Evolutionary conservation across 345 rosid genomes (phyloP).

Genomic region (Salix koriyanagi): DNA sequence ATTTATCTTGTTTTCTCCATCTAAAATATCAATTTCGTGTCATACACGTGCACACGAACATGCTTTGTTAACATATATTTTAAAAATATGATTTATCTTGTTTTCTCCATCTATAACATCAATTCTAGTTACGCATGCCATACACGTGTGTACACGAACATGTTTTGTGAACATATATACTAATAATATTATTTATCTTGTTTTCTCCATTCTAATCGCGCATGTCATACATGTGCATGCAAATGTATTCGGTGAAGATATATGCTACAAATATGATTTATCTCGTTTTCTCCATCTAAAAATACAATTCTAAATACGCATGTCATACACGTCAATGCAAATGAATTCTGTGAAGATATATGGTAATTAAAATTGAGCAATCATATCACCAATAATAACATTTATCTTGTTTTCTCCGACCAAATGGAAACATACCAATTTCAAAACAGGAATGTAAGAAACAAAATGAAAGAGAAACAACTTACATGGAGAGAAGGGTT

Average conservation of each 20-base stretch:
- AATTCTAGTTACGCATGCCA: too few relatives aligned
- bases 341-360: neutral
- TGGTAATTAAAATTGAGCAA: neutral
- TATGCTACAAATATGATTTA: neutral
- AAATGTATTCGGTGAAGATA: neutral
- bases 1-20: neutral
- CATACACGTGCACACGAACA: neutral
- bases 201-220: neutral
- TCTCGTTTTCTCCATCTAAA: neutral
- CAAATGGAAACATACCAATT: neutral
- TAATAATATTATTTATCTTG: neutral
- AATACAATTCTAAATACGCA: neutral
- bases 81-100: too few relatives aligned
- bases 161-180: too few relatives aligned
- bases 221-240: neutral
- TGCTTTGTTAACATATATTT: neutral
- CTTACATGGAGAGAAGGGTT: constrained; percentile 34
- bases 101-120: too few relatives aligned
- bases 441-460: neutral
- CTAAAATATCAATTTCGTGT: neutral
- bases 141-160: too few relatives aligned
- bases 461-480: neutral
- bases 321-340: neutral
- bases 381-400: too few relatives aligned
- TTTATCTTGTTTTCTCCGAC: neutral